Conservation (phyloP, 176 grass and related monocot species). For the Rhynchospora tenuis region DNA sequence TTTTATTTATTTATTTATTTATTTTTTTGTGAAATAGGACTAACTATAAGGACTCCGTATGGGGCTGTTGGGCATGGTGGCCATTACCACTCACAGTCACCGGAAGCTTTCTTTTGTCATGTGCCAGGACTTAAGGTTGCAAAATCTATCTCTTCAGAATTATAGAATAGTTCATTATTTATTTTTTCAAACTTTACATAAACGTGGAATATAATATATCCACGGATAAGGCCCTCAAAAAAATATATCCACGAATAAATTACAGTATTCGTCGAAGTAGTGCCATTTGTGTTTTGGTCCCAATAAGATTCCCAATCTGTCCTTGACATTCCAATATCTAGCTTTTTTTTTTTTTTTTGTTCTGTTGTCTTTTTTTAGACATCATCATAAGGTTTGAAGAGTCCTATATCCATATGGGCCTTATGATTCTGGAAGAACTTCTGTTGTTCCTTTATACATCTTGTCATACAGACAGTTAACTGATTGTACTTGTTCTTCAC, state of each 20-base stretch:
- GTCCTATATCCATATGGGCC: not conserved
- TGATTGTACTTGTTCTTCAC: not conserved
- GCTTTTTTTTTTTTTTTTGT: not conserved
- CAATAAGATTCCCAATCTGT: not conserved
- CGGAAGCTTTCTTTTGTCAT: constrained; percentile 97
- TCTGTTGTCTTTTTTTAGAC: not conserved
- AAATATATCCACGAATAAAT: not conserved
- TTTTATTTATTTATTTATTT: not conserved
- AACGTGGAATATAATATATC: not conserved
- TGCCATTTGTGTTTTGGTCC: not conserved
- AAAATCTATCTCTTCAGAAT: not conserved
- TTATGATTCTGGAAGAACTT: not conserved
- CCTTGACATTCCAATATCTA: not conserved
- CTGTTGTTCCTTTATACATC: not conserved
- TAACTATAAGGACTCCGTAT: constrained; percentile 86
- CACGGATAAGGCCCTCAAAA: too few relatives aligned
- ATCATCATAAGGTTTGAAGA: not conserved
- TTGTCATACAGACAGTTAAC: not conserved
- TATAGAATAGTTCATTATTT: not conserved
- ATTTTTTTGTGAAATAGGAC: constrained; percentile 35
- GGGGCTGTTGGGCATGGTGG: constrained; percentile 97
- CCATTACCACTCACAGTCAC: constrained; percentile 98
- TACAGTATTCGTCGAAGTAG: not conserved
- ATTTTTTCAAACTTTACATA: not conserved
- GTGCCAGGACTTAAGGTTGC: constrained; percentile 91